Evolutionary conservation across 371 early-diverging fungal species (phyloP), one percentile per base, ranked within the genome.

Genomic region (Dichotomocladium elegans): DNA sequence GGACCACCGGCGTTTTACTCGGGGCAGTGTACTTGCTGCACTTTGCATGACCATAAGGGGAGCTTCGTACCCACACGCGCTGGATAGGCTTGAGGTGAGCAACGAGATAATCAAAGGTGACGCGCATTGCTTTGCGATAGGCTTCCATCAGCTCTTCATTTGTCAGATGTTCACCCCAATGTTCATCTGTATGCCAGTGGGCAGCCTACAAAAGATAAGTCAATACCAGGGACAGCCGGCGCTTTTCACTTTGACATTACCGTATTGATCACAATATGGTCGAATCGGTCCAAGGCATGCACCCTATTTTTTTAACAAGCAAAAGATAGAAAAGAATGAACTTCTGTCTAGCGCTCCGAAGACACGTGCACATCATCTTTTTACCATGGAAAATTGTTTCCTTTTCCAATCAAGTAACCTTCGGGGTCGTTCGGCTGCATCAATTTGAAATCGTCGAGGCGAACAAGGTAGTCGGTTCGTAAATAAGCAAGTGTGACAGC

Each of bases 301-400:
- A 59, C 62, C 74, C 74, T 74, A 56, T n/a, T 15, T 10, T 4
- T 12, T n/a, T n/a, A n/a, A n/a, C n/a, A n/a, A n/a, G n/a, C n/a
- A n/a, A n/a, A n/a, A n/a, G n/a, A n/a, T n/a, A n/a, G n/a, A n/a
- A n/a, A n/a, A n/a, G n/a, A n/a, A n/a, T n/a, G n/a, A n/a, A n/a
- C n/a, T n/a, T n/a, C n/a, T n/a, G n/a, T n/a, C n/a, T n/a, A n/a
- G n/a, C n/a, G n/a, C n/a, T n/a, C n/a, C n/a, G n/a, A n/a, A n/a
- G n/a, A n/a, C n/a, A n/a, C n/a, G n/a, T n/a, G n/a, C n/a, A n/a
- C n/a, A n/a, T n/a, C n/a, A n/a, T n/a, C n/a, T n/a, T 29, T 10
- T 53, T 66, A 71, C 77, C 77, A 76, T 46, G 77, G 73, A 37
- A 66, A 57, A 34, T 76, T 76, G 15, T 61, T 62, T 4, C 73